A percentile compares a stretch with the other conserved stretches of the same genome.
These are phyloP conservation scores for Venturia asperata DNA, from an alignment of 2,329 filamentous ascomycete genomes.

Conservation along the genomic window DNA sequence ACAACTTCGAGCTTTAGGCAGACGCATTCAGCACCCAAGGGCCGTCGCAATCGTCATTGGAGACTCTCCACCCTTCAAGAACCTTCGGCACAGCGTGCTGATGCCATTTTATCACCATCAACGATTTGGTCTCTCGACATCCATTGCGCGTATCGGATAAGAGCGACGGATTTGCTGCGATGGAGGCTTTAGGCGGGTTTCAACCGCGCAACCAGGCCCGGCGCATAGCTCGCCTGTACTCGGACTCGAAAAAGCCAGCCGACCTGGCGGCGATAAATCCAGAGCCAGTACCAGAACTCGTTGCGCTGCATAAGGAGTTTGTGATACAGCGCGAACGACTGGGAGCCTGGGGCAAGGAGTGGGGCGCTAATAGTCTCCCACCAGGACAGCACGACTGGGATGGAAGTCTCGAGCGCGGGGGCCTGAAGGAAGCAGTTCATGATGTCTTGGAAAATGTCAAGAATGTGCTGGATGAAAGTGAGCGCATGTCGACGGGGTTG, in stretches of 20 bases:
- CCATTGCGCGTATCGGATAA: not conserved
- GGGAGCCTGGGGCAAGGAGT: conserved; percentile 73
- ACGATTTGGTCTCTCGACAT: not conserved
- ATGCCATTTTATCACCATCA: not conserved
- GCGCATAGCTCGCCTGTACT: conserved; percentile 65
- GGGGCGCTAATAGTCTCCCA: conserved; percentile 60
- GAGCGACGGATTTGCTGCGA: not conserved
- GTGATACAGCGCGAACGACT: conserved; percentile 74
- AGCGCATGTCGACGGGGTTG: conserved; percentile 52
- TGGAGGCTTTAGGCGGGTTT: conserved; percentile 8
- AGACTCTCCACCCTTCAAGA: not conserved
- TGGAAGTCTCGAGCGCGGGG: conserved; percentile 58
- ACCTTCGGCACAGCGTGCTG: not conserved
- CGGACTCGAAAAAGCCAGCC: conserved; percentile 72
- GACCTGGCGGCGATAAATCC: conserved; percentile 58
- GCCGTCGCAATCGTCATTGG: not conserved
- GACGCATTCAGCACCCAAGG: not conserved
- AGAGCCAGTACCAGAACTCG: conserved; percentile 58
- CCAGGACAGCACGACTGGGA: conserved; percentile 63
- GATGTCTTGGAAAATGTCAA: conserved; percentile 77
- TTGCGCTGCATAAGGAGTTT: conserved; percentile 65
- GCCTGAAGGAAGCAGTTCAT: conserved; percentile 67
- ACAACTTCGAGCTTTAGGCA: not conserved
- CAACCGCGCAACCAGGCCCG: conserved; percentile 25
- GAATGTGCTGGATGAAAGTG: conserved; percentile 69